phyloP scores from a whole-genome alignment of 169 alveolate genomes.

The Plasmodium berghei region DNA sequence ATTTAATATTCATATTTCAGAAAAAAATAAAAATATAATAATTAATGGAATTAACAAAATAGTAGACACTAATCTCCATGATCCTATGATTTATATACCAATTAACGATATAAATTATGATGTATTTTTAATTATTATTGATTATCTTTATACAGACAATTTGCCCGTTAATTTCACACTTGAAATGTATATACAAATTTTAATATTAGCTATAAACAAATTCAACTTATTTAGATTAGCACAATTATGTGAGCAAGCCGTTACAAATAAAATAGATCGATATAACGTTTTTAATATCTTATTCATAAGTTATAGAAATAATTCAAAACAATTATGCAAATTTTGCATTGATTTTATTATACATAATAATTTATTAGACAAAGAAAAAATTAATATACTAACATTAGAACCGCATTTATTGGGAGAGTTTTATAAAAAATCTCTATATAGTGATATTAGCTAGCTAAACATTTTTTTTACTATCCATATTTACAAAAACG shows the following conservation, averaged over 20 bases:
- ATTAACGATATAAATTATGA: conserved; percentile 21
- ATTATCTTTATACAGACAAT: conserved; percentile 38
- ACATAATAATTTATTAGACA: conserved; percentile 27
- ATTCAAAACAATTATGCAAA: conserved; percentile 40
- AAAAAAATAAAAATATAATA: neutral
- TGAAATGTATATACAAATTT: conserved; percentile 8
- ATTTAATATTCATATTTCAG: conserved; percentile 2
- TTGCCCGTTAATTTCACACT: conserved; percentile 15
- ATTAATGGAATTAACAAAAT: no score
- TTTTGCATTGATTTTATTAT: conserved; percentile 46
- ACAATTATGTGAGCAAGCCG: conserved; percentile 29
- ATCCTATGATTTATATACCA: conserved; percentile 6
- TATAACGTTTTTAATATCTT: conserved; percentile 17
- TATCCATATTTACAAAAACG: no score
- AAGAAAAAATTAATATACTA: conserved; percentile 23
- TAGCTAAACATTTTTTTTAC: no score
- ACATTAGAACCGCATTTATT: conserved; percentile 30
- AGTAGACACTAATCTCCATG: neutral
- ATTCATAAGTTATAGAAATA: conserved; percentile 20
- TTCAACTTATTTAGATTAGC: conserved; percentile 20
- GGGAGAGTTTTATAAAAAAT: conserved; percentile 44
- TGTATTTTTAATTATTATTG: conserved; percentile 23
- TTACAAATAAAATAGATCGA: conserved; percentile 19
- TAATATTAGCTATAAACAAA: neutral
- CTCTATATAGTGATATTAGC: neutral